Evolutionary conservation across 768 basidiomycete species (phyloP), one percentile per base, ranked within the genome.

Genomic region (Suillus weaverae): DNA sequence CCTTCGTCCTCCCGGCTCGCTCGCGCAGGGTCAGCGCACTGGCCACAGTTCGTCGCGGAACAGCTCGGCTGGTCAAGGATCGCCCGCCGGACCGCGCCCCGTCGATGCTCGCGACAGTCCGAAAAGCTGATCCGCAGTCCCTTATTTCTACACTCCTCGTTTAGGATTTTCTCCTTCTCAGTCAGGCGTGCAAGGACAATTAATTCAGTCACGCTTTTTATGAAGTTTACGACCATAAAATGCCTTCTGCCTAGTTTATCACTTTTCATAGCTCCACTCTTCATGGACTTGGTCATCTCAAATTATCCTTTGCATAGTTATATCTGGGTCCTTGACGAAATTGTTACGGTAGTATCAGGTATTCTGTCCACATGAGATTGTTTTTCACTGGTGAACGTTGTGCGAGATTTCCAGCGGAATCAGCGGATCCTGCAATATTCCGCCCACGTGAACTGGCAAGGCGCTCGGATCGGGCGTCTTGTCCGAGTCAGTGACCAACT

Each of bases 51-150:
- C 75, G 14, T 85, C 85, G 10, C 78, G 82, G 51, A 84, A 79
- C 46, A 85, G 81, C 67, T 88, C 87, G 11, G 81, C 79, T 53
- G 77, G 83, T 61, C 80, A 83, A 68, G 83, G 83, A 32, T 88
- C 87, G n/a, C 87, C 87, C 26, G 76, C 77, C 32, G 74, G 75
- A 59, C 76, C 70, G 54, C 76, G 74, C 38, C 70, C 76, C 16
- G 65, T 77, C 61, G 77, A 77, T 39, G 63, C 70, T 10, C 68
- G 71, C 22, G 72, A 75, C 9, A 70, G 69, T 39, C 67, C 74
- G 14, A 77, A 72, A 74, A 67, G 60, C 46, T 74, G 64, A 74
- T 48, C 13, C 26, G 16, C 10, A 13, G n/a, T 51, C 26, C 41
- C 41, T 46, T 20, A 33, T 35, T 60, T 66, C 41, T 26, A 68